Base-by-base conservation (phyloP, 2,329 filamentous ascomycete species). In the Pestalotiopsis sp. region DNA sequence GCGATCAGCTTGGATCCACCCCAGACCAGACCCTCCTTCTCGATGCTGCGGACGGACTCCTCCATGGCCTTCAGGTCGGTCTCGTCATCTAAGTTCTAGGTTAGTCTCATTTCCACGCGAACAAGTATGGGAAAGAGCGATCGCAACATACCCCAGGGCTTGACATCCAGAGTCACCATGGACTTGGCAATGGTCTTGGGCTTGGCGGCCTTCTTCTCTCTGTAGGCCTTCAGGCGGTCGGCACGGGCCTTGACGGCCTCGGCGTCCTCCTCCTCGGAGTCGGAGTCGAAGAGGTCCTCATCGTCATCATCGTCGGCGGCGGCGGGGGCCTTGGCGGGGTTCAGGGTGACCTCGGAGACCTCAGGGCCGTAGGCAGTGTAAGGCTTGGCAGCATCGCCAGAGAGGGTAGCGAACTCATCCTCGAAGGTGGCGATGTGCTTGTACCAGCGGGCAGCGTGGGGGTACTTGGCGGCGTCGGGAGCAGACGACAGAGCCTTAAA, bases 391-490 rank as follows among this genome's bases (percentile, higher is more conserved):
- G 95, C 90, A 85, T 98, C 95, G 83, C 96, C 96, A 69, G 94
- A 89, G 65, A 99, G 93, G 73, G 91, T 92, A 78, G 92, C 87
- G 87, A 98, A 98, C 84, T 98, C 95, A 75, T 92, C 88, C 88
- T 97, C 91, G 87, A 93, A 97, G 77, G 93, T 92, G 82, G 93
- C 90, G 81, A 98, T 93, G 90, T 99, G 95, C 90, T 97, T 97
- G 91, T 97, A 98, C 96, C 96, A 99, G 84, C 96, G 92, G 80
- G 93, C 94, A 79, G 92, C 94, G 86, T 97, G 88, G 79, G 95
- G 94, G 91, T 92, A 97, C 88, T 97, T 97, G 82, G 88, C 87
- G 78, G 92, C 89, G 75, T 92, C 90, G 77, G 96, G 96, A 70
- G 90, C 84, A 76, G 87, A 84, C 65, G 87, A 91, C 81, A 98